Conservation (phyloP, 306 rosid species). For the Cicer yamashitae region DNA sequence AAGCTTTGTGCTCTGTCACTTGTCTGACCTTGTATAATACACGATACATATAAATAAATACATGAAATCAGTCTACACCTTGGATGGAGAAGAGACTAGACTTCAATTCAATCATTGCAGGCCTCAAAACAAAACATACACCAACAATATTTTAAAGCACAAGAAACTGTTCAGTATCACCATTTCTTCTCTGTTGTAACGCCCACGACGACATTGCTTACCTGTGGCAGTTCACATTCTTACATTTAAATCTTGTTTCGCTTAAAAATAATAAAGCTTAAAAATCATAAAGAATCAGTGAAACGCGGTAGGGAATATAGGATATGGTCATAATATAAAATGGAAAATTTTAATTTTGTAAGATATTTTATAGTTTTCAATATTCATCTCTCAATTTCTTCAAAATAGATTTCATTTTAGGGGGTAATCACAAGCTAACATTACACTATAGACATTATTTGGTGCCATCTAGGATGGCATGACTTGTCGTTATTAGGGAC, state of each 20-base stretch:
- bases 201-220: conserved; percentile 96
- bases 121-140: conserved; percentile 47
- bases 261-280: neutral
- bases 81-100: conserved; percentile 20
- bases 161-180: conserved; percentile 38
- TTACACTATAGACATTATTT: too few relatives aligned
- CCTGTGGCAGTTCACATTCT: conserved; percentile 61
- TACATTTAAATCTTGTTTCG: conserved; percentile 26
- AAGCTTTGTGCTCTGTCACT: conserved; percentile 4
- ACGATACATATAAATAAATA: conserved; percentile 39
- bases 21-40: conserved; percentile 40
- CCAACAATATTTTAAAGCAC: conserved; percentile 36
- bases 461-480: too few relatives aligned
- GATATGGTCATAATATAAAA: neutral
- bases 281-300: neutral
- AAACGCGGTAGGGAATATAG: neutral
- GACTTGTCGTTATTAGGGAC: neutral
- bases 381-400: neutral
- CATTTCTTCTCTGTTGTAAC: conserved; percentile 88
- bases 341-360: neutral
- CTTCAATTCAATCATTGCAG: conserved; percentile 35
- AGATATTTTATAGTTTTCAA: neutral
- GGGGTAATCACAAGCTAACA: too few relatives aligned
- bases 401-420: neutral
- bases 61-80: conserved; percentile 41